Evolutionary conservation across 805 yeast species (phyloP).

Genomic region (Candida berthetii): DNA sequence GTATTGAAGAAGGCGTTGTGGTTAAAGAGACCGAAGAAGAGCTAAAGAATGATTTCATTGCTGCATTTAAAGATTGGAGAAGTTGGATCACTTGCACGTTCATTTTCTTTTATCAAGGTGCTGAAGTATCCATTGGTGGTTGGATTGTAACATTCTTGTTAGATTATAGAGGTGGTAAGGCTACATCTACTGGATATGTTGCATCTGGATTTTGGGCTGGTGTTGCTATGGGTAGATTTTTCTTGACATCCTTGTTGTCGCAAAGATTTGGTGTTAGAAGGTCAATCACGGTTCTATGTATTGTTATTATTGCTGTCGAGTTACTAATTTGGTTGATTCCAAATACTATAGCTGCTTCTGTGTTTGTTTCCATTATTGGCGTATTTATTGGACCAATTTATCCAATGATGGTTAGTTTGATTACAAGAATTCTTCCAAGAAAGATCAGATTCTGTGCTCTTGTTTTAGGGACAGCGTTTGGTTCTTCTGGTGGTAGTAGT

Average conservation of each 20-base stretch:
- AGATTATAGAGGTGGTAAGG: slow-evolving; percentile 40
- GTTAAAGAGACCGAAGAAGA: slow-evolving; percentile 1
- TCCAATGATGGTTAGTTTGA: slow-evolving; percentile 40
- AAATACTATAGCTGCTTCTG: slow-evolving; percentile 35
- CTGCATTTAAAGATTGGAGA: slow-evolving; percentile 32
- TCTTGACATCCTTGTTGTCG: slow-evolving; percentile 35
- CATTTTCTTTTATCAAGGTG: slow-evolving; percentile 56
- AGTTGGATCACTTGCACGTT: slow-evolving; percentile 49
- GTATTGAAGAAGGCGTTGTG: not conserved
- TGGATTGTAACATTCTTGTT: slow-evolving; percentile 59
- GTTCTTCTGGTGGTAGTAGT: slow-evolving; percentile 55
- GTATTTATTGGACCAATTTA: slow-evolving; percentile 53
- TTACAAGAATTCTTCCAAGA: slow-evolving; percentile 40
- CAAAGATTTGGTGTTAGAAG: slow-evolving; percentile 37
- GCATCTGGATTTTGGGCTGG: slow-evolving; percentile 68
- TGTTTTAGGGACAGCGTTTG: slow-evolving; percentile 49
- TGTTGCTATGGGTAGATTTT: slow-evolving; percentile 48
- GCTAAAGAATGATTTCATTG: slow-evolving; percentile 21
- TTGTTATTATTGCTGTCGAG: slow-evolving; percentile 30
- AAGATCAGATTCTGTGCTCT: slow-evolving; percentile 44
- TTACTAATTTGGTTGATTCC: slow-evolving; percentile 44
- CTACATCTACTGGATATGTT: slow-evolving; percentile 42
- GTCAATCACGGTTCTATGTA: slow-evolving; percentile 30
- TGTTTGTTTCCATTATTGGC: slow-evolving; percentile 41
- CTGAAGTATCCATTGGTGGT: slow-evolving; percentile 57